Percentiles rank a stretch among this genome's conserved stretches.
Conservation (phyloP, 179 eudicot species). For the Monotropa hypopitys region DNA sequence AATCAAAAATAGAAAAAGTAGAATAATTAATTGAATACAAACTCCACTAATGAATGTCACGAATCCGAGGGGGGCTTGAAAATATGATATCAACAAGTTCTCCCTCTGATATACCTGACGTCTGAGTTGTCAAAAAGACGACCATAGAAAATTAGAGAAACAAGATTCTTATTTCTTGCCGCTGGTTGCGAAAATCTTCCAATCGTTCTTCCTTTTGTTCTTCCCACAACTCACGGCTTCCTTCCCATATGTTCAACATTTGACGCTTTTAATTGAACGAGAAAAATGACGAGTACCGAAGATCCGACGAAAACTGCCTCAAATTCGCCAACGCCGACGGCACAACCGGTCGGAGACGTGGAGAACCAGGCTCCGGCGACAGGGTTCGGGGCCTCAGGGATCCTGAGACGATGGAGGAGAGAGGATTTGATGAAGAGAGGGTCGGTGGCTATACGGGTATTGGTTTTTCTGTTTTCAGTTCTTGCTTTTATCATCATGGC, state of each 20-base stretch:
- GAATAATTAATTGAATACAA: too few species aligned
- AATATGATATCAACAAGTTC: too few species aligned
- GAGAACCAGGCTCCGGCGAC: conserved; percentile 25
- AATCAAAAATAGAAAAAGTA: too few species aligned
- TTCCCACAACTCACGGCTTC: background rate
- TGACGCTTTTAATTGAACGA: background rate
- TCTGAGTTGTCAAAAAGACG: background rate
- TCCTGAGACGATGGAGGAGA: conserved; percentile 34
- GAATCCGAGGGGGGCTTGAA: too few species aligned
- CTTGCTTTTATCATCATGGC: conserved; percentile 55
- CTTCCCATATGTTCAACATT: background rate
- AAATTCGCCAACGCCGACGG: conserved; percentile 13
- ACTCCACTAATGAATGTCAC: too few species aligned
- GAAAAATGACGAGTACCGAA: conserved; percentile 13
- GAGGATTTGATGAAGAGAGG: conserved; percentile 40
- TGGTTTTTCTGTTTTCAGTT: conserved; percentile 42
- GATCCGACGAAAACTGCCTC: conserved; percentile 7
- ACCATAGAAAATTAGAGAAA: background rate
- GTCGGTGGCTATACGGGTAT: conserved; percentile 22
- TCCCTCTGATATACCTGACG: background rate
- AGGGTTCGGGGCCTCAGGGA: conserved; percentile 29
- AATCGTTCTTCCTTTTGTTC: background rate
- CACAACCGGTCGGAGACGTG: conserved; percentile 22
- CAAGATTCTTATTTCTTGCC: background rate
- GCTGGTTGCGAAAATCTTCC: background rate